Percentiles rank a stretch among this genome's conserved stretches.
Conservation (phyloP, 495 filamentous ascomycete genomes). For the Entonaema liquescens region DNA sequence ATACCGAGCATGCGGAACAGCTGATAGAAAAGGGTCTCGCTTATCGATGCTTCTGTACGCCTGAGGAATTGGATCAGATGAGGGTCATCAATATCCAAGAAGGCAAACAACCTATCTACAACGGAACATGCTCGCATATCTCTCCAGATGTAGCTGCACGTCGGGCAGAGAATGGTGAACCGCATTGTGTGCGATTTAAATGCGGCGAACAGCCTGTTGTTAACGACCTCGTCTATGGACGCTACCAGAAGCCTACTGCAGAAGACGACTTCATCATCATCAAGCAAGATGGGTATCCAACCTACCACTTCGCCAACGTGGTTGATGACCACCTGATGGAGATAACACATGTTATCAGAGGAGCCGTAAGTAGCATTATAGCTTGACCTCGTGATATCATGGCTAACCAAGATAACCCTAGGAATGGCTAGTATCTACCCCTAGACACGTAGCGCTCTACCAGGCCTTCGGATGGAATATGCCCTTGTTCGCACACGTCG, state of each 20-base stretch:
- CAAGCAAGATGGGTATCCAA: slow-evolving; percentile 90
- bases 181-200: slow-evolving; percentile 81
- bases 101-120: slow-evolving; percentile 75
- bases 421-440: slow-evolving; percentile 97
- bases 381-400: background rate
- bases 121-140: slow-evolving; percentile 77
- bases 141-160: slow-evolving; percentile 71
- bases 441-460: slow-evolving; percentile 87
- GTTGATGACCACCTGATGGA: slow-evolving; percentile 94
- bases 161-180: slow-evolving; percentile 70
- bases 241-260: slow-evolving; percentile 55
- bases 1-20: slow-evolving; percentile 73
- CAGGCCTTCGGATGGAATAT: slow-evolving; percentile 87
- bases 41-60: slow-evolving; percentile 92
- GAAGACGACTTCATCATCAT: slow-evolving; percentile 74
- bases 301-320: slow-evolving; percentile 97
- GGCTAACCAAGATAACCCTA: slow-evolving; percentile 61
- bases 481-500: slow-evolving; percentile 87
- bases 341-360: slow-evolving; percentile 94
- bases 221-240: slow-evolving; percentile 79
- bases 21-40: slow-evolving; percentile 76
- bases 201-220: slow-evolving; percentile 67
- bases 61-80: slow-evolving; percentile 71
- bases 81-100: slow-evolving; percentile 65
- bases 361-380: slow-evolving; percentile 64